These are phyloP conservation scores for Alternaria panax DNA, from an alignment of 2,329 filamentous ascomycete species.

Conservation along the genomic window DNA sequence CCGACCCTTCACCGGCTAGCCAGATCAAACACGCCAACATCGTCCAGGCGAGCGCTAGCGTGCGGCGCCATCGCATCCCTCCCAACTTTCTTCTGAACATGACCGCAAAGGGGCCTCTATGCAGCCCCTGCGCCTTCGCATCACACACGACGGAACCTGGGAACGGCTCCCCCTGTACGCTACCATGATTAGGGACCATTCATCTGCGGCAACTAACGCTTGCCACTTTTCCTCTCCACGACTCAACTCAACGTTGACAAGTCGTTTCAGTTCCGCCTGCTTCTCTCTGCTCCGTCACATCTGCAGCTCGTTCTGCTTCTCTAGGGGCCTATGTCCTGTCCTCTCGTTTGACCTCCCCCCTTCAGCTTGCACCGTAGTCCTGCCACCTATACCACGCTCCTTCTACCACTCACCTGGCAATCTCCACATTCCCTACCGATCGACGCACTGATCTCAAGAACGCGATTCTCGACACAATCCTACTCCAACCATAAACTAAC, in stretches of 20 bases:
- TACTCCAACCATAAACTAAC: slow-evolving; percentile 3
- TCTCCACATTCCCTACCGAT: slow-evolving; percentile 21
- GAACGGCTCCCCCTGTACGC: slow-evolving; percentile 37
- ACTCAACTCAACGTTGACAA: slow-evolving; percentile 36
- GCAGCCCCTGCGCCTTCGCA: slow-evolving; percentile 35
- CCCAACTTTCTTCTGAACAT: slow-evolving; percentile 29
- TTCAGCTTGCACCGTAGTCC: slow-evolving; percentile 33
- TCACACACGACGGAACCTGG: slow-evolving; percentile 36
- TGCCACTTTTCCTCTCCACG: slow-evolving; percentile 36
- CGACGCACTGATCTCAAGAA: slow-evolving; percentile 23
- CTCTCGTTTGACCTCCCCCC: slow-evolving; percentile 49
- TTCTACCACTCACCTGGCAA: slow-evolving; percentile 26
- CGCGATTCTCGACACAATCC: slow-evolving; percentile 14
- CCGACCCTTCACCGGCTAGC: slow-evolving; percentile 13
- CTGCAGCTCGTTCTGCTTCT: slow-evolving; percentile 29
- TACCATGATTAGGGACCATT: slow-evolving; percentile 31
- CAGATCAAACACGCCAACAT: slow-evolving; percentile 29
- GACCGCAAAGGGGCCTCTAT: slow-evolving; percentile 38
- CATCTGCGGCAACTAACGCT: slow-evolving; percentile 37
- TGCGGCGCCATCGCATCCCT: slow-evolving; percentile 29
- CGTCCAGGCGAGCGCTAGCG: slow-evolving; percentile 18
- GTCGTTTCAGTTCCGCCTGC: slow-evolving; percentile 42
- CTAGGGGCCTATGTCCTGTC: slow-evolving; percentile 41
- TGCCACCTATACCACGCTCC: slow-evolving; percentile 36
- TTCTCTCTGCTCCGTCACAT: slow-evolving; percentile 32